Percentiles rank a stretch among this genome's conserved stretches.
Conservation (phyloP, 345 rosid genomes). For the Triadica sebifera region DNA sequence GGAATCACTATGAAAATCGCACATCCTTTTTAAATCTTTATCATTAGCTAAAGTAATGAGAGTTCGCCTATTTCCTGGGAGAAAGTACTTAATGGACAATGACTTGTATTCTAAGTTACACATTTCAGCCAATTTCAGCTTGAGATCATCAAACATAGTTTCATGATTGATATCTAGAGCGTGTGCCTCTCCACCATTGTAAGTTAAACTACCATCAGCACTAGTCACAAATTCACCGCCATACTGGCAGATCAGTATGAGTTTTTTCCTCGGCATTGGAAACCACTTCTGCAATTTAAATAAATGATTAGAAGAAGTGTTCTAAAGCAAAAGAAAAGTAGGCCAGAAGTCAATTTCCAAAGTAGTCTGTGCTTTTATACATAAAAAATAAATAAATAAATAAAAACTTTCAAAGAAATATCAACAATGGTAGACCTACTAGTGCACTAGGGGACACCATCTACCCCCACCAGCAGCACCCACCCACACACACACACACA, state of each 20-base stretch:
- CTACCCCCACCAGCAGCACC: background rate
- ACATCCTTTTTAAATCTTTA: conserved; percentile 79
- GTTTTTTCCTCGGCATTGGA: conserved; percentile 76
- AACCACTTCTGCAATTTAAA: conserved; percentile 27
- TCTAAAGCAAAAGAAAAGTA: background rate
- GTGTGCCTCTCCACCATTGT: conserved; percentile 83
- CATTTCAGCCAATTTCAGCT: conserved; percentile 66
- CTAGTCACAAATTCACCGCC: conserved; percentile 70
- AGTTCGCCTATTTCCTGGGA: conserved; percentile 70
- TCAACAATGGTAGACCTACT: background rate
- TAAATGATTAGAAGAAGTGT: background rate
- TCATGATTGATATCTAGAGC: conserved; percentile 68
- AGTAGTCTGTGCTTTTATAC: background rate
- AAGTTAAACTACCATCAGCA: conserved; percentile 64
- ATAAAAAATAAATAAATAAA: background rate
- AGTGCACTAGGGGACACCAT: background rate
- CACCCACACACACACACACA: too few relatives aligned
- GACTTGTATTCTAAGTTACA: conserved; percentile 61
- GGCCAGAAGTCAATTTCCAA: conserved; percentile 1
- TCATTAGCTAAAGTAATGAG: conserved; percentile 70
- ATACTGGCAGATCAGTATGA: conserved; percentile 78
- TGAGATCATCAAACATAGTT: conserved; percentile 63
- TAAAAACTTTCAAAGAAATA: background rate
- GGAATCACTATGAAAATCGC: conserved; percentile 56
- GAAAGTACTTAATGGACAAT: conserved; percentile 80